These are phyloP conservation scores for Chlamydomonas sphaeroides DNA, from an alignment of 139 green algal species.

Conservation along the genomic window DNA sequence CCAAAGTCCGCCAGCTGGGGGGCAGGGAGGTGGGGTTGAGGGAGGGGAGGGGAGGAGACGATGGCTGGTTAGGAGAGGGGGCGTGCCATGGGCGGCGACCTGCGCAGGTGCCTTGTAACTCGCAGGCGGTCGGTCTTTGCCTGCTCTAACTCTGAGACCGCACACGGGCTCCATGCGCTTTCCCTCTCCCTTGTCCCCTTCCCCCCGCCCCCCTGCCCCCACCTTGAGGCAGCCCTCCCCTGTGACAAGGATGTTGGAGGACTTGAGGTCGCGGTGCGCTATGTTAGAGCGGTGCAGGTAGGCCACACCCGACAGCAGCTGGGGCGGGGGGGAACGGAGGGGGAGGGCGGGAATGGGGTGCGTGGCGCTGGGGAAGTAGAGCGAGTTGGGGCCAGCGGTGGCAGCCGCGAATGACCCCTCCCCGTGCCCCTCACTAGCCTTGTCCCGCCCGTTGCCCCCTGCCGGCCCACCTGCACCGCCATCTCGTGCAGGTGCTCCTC, in stretches of 20 bases:
- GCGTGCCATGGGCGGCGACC: no score
- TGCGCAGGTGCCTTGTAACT: no score
- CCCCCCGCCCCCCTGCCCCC: not conserved
- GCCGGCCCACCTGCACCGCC: conserved; percentile 43
- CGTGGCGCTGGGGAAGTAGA: not conserved
- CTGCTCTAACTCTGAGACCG: no score
- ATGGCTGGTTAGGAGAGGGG: no score
- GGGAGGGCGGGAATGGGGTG: not conserved
- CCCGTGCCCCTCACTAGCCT: not conserved
- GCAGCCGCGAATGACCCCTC: not conserved
- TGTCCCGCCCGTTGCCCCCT: no score
- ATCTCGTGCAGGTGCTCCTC: conserved; percentile 53
- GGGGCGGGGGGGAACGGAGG: not conserved
- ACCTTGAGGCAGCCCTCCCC: conserved; percentile 47
- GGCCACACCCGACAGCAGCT: conserved; percentile 39
- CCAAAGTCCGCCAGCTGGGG: conserved; percentile 41
- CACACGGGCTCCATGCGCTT: no score
- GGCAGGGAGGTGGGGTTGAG: no score
- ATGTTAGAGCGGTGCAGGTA: conserved; percentile 51
- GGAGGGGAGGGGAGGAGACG: no score
- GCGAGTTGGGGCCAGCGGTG: no score
- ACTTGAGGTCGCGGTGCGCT: conserved; percentile 52
- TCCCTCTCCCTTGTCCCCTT: no score
- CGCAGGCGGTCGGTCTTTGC: no score
- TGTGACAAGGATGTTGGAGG: conserved; percentile 47